Percentiles rank a stretch among this genome's conserved stretches.
phyloP scores from a whole-genome alignment of 441 rosid species.

The Pelargonium citronellum region DNA sequence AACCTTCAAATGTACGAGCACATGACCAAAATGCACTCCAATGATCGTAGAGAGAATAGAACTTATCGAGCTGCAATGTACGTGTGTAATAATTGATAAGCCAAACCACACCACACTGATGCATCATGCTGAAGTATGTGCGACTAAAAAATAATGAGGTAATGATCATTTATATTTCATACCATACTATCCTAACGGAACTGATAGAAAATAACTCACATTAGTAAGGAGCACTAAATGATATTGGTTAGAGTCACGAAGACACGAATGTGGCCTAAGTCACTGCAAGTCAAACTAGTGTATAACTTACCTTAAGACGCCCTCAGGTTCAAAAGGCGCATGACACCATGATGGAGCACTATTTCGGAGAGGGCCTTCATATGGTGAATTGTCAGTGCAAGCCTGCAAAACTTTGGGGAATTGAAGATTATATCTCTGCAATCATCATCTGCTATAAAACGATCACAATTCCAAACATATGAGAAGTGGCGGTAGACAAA shows the following conservation, averaged over 20 bases:
- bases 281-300: conserved; percentile 4
- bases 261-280: neutral
- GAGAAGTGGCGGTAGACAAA: neutral
- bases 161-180: too few relatives aligned
- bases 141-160: too few relatives aligned
- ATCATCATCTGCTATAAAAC: conserved; percentile 12
- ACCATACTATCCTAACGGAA: too few relatives aligned
- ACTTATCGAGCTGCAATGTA: conserved; percentile 60
- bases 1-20: conserved; percentile 63
- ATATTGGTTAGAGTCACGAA: neutral
- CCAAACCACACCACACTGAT: neutral
- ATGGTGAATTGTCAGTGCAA: conserved; percentile 60
- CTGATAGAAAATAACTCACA: neutral
- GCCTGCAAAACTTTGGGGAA: conserved; percentile 40
- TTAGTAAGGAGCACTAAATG: conserved; percentile 3
- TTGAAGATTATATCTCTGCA: conserved; percentile 18
- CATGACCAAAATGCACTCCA: conserved; percentile 81
- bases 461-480: conserved; percentile 10
- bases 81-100: neutral
- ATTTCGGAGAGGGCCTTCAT: conserved; percentile 41
- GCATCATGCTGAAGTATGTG: neutral
- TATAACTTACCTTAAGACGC: conserved; percentile 55
- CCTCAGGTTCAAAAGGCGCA: conserved; percentile 43
- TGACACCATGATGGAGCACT: conserved; percentile 79
- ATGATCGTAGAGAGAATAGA: conserved; percentile 66